Evolutionary conservation across 345 rosid genomes (phyloP).

Genomic region (Populus euphratica): DNA sequence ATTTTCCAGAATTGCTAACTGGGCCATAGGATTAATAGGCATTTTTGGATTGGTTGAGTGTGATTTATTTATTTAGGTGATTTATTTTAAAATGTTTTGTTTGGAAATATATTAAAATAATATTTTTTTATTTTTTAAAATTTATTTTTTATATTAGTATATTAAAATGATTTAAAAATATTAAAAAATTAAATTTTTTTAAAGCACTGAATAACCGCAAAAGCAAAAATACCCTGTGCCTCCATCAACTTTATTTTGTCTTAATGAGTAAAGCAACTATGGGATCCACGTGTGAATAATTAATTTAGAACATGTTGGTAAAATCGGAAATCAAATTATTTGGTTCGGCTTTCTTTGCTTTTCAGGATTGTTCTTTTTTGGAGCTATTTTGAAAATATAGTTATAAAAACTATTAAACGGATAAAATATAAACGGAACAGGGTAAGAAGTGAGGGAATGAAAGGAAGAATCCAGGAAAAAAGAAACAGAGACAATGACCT

Average conservation of each 20-base stretch:
- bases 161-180: too few relatives aligned
- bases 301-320: neutral
- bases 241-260: neutral
- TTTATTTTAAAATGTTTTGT: too few relatives aligned
- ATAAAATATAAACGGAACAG: neutral
- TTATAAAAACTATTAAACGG: neutral
- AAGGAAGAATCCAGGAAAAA: neutral
- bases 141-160: too few relatives aligned
- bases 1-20: neutral
- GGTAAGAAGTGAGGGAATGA: neutral
- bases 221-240: neutral
- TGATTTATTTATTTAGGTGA: too few relatives aligned
- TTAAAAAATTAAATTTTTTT: too few relatives aligned
- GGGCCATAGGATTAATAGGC: neutral
- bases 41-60: neutral
- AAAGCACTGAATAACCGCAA: too few relatives aligned
- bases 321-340: neutral
- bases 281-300: neutral
- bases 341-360: neutral
- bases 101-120: too few relatives aligned
- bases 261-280: neutral
- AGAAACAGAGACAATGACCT: neutral
- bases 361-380: too few relatives aligned
- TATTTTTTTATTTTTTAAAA: too few relatives aligned
- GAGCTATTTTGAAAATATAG: neutral